Conservation (phyloP, 2,329 filamentous ascomycete genomes). For the Xylariaceae sp. region DNA sequence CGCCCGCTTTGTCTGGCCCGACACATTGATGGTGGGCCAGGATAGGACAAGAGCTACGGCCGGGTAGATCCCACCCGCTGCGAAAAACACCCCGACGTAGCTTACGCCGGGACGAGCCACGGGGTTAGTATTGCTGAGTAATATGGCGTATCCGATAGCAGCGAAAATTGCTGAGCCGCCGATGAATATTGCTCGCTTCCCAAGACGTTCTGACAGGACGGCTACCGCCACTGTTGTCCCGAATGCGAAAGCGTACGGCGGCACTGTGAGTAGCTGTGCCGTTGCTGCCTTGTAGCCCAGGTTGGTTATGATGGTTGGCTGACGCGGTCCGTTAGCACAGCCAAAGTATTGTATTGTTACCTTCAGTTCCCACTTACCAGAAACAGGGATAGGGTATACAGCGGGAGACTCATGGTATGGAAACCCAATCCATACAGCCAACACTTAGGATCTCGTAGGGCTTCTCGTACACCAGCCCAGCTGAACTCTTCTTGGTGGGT, state of each 20-base stretch:
- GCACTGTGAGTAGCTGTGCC: conserved; percentile 66
- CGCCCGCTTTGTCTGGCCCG: conserved; percentile 72
- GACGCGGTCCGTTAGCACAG: conserved; percentile 13
- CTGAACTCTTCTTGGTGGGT: conserved; percentile 72
- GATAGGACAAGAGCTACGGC: conserved; percentile 67
- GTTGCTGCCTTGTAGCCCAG: conserved; percentile 61
- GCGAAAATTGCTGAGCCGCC: conserved; percentile 62
- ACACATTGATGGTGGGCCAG: conserved; percentile 76
- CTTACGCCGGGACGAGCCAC: conserved; percentile 59
- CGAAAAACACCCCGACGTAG: conserved; percentile 68
- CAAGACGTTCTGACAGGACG: conserved; percentile 63
- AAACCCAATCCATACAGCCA: conserved; percentile 77
- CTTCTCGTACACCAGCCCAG: conserved; percentile 69
- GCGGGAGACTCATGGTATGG: conserved; percentile 72
- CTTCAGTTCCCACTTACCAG: conserved; percentile 47
- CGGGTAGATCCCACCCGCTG: conserved; percentile 72
- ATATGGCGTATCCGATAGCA: conserved; percentile 67
- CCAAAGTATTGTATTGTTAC: not conserved
- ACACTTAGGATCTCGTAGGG: conserved; percentile 71
- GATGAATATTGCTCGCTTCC: conserved; percentile 68
- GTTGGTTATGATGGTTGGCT: conserved; percentile 60
- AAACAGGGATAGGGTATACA: conserved; percentile 64
- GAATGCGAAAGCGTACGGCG: conserved; percentile 69
- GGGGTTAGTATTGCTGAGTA: conserved; percentile 59
- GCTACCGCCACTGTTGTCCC: conserved; percentile 64